A percentile compares a stretch with the other conserved stretches of the same genome.
phyloP scores from a whole-genome alignment of 257 asterid species.

The Solanum corneliomulleri region DNA sequence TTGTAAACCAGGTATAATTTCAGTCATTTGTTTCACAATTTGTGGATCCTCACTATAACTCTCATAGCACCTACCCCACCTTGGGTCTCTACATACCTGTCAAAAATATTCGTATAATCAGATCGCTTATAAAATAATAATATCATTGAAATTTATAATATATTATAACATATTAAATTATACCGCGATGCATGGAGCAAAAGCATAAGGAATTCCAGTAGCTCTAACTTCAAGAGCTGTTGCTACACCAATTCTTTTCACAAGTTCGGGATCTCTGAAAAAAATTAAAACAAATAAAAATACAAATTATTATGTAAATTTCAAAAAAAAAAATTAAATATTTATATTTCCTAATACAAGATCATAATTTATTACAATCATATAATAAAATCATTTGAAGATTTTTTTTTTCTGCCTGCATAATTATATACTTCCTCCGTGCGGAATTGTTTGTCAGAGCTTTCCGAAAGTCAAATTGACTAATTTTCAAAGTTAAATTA shows the following conservation, averaged over 20 bases:
- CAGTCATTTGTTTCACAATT: conserved; percentile 43
- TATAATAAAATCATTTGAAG: background rate
- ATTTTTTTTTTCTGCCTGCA: background rate
- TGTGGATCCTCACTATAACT: conserved; percentile 47
- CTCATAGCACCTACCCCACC: conserved; percentile 61
- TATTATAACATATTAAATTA: background rate
- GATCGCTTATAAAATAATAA: background rate
- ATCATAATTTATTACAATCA: background rate
- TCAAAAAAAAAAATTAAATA: background rate
- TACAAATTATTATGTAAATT: background rate
- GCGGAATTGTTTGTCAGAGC: too few species aligned
- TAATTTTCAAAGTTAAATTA: too few species aligned
- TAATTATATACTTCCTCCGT: background rate
- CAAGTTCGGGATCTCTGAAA: conserved; percentile 33
- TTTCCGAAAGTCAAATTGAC: too few species aligned
- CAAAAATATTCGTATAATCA: background rate
- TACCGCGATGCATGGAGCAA: conserved; percentile 45
- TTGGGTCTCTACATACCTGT: conserved; percentile 30
- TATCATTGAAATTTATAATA: background rate
- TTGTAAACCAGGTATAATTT: conserved; percentile 37
- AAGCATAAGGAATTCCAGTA: conserved; percentile 37
- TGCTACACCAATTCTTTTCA: conserved; percentile 44
- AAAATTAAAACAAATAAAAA: background rate
- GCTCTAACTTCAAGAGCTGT: conserved; percentile 51
- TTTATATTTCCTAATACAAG: background rate